Conservation (phyloP, 345 rosid species). For the Bruguiera gymnorhiza region DNA sequence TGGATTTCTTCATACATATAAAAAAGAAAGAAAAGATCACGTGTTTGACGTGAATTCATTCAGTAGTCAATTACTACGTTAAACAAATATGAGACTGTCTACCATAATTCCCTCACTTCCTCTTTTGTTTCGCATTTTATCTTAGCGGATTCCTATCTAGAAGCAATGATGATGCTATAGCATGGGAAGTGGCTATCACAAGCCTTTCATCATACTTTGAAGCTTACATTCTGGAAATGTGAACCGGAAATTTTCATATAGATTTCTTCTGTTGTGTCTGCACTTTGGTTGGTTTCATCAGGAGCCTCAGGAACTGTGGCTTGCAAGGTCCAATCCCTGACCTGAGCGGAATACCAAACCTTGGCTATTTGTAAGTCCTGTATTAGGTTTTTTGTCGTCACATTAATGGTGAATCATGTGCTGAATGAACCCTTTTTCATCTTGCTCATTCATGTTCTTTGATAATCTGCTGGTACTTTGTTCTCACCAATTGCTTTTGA, state of each 20-base stretch:
- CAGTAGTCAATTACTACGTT: neutral
- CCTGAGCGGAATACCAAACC: slow-evolving; percentile 62
- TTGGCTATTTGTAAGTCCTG: slow-evolving; percentile 80
- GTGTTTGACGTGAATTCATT: no score
- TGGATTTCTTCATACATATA: neutral
- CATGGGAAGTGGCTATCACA: no score
- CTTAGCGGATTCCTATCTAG: neutral
- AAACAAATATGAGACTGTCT: neutral
- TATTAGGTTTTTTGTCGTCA: slow-evolving; percentile 1
- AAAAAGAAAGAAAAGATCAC: neutral
- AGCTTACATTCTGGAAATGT: no score
- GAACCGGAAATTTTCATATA: no score
- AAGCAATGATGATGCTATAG: neutral
- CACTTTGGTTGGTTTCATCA: slow-evolving; percentile 35
- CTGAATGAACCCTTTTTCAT: no score
- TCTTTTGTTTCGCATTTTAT: neutral
- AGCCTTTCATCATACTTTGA: no score
- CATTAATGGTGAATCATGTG: slow-evolving; percentile 1
- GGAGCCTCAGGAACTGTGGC: slow-evolving; percentile 88
- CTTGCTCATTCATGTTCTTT: no score
- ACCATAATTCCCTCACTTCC: neutral
- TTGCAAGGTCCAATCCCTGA: slow-evolving; percentile 90
- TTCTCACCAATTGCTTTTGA: no score
- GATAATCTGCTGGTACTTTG: no score
- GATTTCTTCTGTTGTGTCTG: no score